Percentiles rank a stretch among this genome's conserved stretches.
Conservation (phyloP, 345 rosid species). For the Populus pruinosa region DNA sequence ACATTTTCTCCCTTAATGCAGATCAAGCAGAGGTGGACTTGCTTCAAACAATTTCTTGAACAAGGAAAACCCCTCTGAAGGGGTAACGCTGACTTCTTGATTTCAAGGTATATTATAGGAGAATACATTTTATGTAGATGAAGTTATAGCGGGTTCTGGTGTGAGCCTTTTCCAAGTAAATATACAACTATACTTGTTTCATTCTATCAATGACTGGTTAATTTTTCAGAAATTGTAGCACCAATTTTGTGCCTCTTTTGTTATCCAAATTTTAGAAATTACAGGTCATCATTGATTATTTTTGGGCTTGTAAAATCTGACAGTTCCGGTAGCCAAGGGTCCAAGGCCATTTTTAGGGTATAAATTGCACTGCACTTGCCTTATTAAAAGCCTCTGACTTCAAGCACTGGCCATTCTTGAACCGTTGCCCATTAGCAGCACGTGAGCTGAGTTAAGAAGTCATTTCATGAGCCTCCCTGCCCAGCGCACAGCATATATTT, state of each 20-base stretch:
- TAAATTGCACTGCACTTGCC: not conserved
- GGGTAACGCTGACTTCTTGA: not conserved
- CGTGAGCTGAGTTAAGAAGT: slow-evolving; percentile 26
- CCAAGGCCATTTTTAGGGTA: too few species aligned
- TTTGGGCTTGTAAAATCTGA: too few species aligned
- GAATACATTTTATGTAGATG: slow-evolving; percentile 11
- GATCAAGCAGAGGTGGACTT: slow-evolving; percentile 44
- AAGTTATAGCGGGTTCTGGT: slow-evolving; percentile 14
- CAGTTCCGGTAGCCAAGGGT: too few species aligned
- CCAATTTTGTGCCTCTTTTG: slow-evolving; percentile 13
- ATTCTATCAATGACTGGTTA: slow-evolving; percentile 4
- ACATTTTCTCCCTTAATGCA: slow-evolving; percentile 59
- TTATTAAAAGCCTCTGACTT: slow-evolving; percentile 16
- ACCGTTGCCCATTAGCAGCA: slow-evolving; percentile 34
- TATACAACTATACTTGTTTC: slow-evolving; percentile 12
- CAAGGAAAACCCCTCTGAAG: not conserved
- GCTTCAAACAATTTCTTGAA: slow-evolving; percentile 21
- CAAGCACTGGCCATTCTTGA: slow-evolving; percentile 35
- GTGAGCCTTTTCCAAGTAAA: slow-evolving; percentile 16
- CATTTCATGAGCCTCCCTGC: slow-evolving; percentile 24
- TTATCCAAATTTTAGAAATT: not conserved
- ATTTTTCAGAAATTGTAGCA: slow-evolving; percentile 1
- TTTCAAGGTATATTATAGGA: slow-evolving; percentile 2
- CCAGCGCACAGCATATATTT: not conserved
- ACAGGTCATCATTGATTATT: not conserved